Evolutionary conservation across 441 rosid genomes (phyloP), one percentile per base, ranked within the genome.

Genomic region (Eruca vesicaria): DNA sequence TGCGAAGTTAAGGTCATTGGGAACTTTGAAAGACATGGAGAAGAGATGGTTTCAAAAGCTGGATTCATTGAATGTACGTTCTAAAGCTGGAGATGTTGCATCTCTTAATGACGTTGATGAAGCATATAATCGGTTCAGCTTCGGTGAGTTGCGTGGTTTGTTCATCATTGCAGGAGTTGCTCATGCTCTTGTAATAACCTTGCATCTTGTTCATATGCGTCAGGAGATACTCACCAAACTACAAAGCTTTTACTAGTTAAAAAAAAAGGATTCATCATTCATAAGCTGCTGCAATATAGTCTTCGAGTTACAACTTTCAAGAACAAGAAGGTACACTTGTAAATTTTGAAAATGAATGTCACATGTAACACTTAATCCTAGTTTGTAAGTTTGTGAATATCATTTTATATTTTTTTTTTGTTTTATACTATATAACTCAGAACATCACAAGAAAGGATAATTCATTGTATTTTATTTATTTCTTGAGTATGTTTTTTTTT

Each of bases 121-220:
- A 2, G 57, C 76, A 59, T 65, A 15, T 57, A 52, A 66, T n/a
- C 33, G 48, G 9, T 60, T 77, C 18, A 71, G 58, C 7, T 53
- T 77, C 23, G 12, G 18, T 19, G 76, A 71, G 48, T 66, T 77
- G 28, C 68, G 76, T 0, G 76, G 80, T 18, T 71, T 77, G 80
- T 77, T 77, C 76, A 71, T 77, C 26, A 77, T 77, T 33, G 72
- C 72, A 0, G 80, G 80, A 26, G 58, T 48, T 12, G 67, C 80
- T 65, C 72, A 71, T 50, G 68, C 33, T 45, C 26, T 77, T 33
- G 80, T 66, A 15, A 9, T 77, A 33, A 20, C 72, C 28, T 0
- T 77, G 8, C 73, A 72, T 41, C 60, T 78, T 7, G 53, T 53
- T 67, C 57, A 71, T 43, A 48, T 58, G 1, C 68, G 80, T 7